Evolutionary conservation across 495 filamentous ascomycete genomes (phyloP), one percentile per base, ranked within the genome.

Genomic region (Penicillium salamii): DNA sequence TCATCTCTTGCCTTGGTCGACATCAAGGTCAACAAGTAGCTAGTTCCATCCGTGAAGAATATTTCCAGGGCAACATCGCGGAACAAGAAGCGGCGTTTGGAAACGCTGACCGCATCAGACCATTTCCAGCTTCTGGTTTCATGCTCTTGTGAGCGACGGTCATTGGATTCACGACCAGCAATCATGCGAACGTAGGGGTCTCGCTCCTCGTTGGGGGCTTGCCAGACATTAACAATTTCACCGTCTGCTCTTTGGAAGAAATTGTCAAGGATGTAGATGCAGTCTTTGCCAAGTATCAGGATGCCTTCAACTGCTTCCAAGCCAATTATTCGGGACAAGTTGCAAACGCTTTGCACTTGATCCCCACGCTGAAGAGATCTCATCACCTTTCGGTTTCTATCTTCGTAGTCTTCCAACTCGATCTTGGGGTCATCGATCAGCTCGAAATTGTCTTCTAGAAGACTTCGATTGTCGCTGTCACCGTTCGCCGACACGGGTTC

Each of bases 311-410:
- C 82, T 17, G 92, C 91, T 56, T 97, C 92, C 5, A 98, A 74
- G 7, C 93, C 93, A 44, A 96, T 84, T 42, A 98, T 89, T 7
- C 95, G 83, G 35, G 93, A 97, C 48, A 96, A 83, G 60, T 98
- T 98, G 75, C 89, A 93, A 6, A 96, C 89, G 54, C 87, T 85
- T 59, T 95, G 89, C n/a, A 98, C 91, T 45, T 89, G 78, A 58
- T 98, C 93, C 5, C 89, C 89, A 26, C 89, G 87, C 51, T 96
- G 88, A 11, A 98, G 78, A 54, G 89, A 95, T 49, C 93, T 78
- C 89, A 97, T 91, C 40, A 98, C 93, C 68, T 95, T 97, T 13
- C 93, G 77, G 59, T 98, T 97, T 71, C 95, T 97, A 62, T 98
- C 93, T 68, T 97, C 93, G 58, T 89, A 95, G 9, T 83, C 85